These are phyloP conservation scores for Aureobasidium zeae DNA, from an alignment of 2,329 filamentous ascomycete species.

Conservation along the genomic window DNA sequence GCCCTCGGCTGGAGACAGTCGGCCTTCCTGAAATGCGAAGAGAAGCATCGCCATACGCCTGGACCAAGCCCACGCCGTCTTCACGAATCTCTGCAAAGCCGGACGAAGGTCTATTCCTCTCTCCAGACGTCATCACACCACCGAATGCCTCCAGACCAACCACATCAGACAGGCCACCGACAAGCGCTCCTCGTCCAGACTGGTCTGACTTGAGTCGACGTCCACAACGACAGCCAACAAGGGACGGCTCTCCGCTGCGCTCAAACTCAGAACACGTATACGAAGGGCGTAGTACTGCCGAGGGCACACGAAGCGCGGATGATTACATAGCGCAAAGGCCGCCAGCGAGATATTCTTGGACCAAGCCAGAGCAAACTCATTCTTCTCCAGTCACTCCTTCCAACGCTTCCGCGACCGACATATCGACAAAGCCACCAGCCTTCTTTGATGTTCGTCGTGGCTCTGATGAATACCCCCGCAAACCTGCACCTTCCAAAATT, in stretches of 20 bases:
- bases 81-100: constrained; percentile 22
- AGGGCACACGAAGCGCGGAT: constrained; percentile 1
- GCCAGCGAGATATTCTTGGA: constrained; percentile 6
- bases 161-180: neutral
- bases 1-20: constrained; percentile 28
- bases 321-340: neutral
- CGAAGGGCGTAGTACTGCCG: constrained; percentile 9
- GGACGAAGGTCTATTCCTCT: constrained; percentile 35
- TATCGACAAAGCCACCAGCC: neutral
- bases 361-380: constrained; percentile 4
- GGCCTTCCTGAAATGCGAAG: constrained; percentile 33
- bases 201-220: neutral
- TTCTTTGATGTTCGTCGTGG: neutral
- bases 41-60: constrained; percentile 39
- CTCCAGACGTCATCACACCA: constrained; percentile 40
- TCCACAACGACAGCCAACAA: neutral
- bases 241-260: neutral
- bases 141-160: constrained; percentile 23
- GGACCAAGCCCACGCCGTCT: constrained; percentile 26
- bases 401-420: neutral
- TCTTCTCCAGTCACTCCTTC: constrained; percentile 5
- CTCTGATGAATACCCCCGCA: neutral
- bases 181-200: constrained; percentile 1
- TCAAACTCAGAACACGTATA: constrained; percentile 5
- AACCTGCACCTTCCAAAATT: constrained; percentile 3